Evolutionary conservation across 2,329 filamentous ascomycete species (phyloP).

Genomic region (Penicillium sp.): DNA sequence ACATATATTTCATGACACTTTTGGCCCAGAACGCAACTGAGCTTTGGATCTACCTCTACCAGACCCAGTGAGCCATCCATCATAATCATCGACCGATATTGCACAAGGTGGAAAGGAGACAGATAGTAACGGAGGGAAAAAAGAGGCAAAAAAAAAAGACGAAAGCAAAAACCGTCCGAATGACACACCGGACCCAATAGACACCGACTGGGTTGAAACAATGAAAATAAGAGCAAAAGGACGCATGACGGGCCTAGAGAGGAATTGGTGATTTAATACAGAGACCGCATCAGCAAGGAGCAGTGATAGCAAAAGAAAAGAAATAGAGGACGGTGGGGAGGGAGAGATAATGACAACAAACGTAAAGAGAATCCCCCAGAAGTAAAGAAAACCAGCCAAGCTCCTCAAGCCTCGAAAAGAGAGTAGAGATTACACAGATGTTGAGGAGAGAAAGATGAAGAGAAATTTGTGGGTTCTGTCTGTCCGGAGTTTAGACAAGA

Average conservation of each 20-base stretch:
- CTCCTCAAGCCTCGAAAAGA: slow-evolving; percentile 32
- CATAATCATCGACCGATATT: slow-evolving; percentile 21
- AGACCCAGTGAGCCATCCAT: slow-evolving; percentile 20
- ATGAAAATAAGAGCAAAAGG: slow-evolving; percentile 17
- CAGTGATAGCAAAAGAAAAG: slow-evolving; percentile 33
- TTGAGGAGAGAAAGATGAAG: slow-evolving; percentile 32
- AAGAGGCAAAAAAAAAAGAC: slow-evolving; percentile 19
- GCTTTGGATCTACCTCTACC: slow-evolving; percentile 23
- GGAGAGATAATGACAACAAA: slow-evolving; percentile 20
- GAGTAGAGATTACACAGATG: slow-evolving; percentile 46
- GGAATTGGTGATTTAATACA: slow-evolving; percentile 40
- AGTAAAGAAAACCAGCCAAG: slow-evolving; percentile 36
- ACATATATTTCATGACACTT: slow-evolving; percentile 30
- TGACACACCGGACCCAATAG: slow-evolving; percentile 25
- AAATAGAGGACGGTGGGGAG: slow-evolving; percentile 1
- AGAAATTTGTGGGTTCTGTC: slow-evolving; percentile 25
- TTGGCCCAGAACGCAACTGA: slow-evolving; percentile 23
- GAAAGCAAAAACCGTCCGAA: slow-evolving; percentile 23
- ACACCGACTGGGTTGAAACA: slow-evolving; percentile 23
- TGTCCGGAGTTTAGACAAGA: slow-evolving; percentile 12
- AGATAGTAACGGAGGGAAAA: slow-evolving; percentile 24
- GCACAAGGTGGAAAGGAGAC: slow-evolving; percentile 22
- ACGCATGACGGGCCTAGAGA: slow-evolving; percentile 24
- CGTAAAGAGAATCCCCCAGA: slow-evolving; percentile 22
- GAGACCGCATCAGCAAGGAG: slow-evolving; percentile 21